Percentiles rank a stretch among this genome's conserved stretches.
Evolutionary conservation across 2,329 filamentous ascomycete species (phyloP).

Genomic region (Leptographium galeiforme): DNA sequence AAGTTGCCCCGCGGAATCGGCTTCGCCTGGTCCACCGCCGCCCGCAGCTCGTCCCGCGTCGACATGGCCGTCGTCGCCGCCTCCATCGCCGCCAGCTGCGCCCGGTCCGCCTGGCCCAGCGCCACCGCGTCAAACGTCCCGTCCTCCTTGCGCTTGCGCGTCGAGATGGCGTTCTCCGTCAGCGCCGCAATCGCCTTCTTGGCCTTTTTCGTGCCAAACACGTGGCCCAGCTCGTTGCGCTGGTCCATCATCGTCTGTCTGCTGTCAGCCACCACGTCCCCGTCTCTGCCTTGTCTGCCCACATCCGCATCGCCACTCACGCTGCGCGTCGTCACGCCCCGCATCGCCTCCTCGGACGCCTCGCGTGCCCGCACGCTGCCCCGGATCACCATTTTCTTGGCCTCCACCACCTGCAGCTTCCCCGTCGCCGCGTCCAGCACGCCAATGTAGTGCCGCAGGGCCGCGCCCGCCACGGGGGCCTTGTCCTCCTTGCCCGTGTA

Average conservation of each 20-base stretch:
- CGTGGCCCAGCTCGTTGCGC: constrained; percentile 57
- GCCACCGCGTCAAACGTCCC: constrained; percentile 21
- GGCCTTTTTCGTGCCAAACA: constrained; percentile 77
- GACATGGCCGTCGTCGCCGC: constrained; percentile 41
- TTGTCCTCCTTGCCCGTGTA: constrained; percentile 45
- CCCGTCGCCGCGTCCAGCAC: constrained; percentile 49
- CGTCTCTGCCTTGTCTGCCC: too few relatives aligned
- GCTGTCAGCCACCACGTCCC: background rate
- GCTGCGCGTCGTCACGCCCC: constrained; percentile 21
- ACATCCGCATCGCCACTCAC: constrained; percentile 14
- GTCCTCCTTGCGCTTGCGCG: constrained; percentile 26
- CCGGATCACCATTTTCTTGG: constrained; percentile 50
- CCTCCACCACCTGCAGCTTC: constrained; percentile 46
- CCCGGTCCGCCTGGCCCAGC: constrained; percentile 32
- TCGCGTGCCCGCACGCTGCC: constrained; percentile 43
- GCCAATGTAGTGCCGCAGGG: constrained; percentile 51
- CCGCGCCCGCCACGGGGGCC: constrained; percentile 22
- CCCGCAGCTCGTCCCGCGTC: constrained; percentile 25
- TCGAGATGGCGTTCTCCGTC: constrained; percentile 55
- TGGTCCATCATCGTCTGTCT: constrained; percentile 43
- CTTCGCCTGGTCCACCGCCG: constrained; percentile 51
- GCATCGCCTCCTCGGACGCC: constrained; percentile 31
- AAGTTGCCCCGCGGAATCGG: constrained; percentile 60
- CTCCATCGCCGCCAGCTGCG: constrained; percentile 51
- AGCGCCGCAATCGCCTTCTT: constrained; percentile 61